These are phyloP conservation scores for Venturia pyrina DNA, from an alignment of 2,329 filamentous ascomycete genomes.

Conservation along the genomic window DNA sequence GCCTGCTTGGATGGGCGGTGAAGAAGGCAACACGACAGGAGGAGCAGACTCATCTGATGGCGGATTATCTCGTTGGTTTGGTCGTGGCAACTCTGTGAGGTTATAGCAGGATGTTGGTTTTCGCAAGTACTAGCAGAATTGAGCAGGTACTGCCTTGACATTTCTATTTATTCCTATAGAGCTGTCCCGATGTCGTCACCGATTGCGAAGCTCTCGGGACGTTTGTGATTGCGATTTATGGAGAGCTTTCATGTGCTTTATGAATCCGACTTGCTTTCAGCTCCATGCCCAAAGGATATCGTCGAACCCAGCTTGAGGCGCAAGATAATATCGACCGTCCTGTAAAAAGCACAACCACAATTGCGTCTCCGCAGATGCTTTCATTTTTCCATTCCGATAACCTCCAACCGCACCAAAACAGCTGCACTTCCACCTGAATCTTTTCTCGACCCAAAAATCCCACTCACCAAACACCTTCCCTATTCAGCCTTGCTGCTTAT, in stretches of 20 bases:
- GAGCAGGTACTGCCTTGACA: background rate
- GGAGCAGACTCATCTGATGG: background rate
- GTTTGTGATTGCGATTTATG: background rate
- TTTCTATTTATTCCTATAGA: background rate
- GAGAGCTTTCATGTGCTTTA: background rate
- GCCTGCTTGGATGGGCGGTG: slow-evolving; percentile 11
- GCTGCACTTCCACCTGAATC: no score
- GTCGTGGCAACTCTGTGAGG: slow-evolving; percentile 9
- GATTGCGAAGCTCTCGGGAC: background rate
- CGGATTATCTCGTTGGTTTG: slow-evolving; percentile 12
- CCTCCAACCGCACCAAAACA: no score
- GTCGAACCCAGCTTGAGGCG: background rate
- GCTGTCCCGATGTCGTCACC: background rate
- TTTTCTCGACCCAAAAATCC: no score
- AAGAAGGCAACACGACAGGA: background rate
- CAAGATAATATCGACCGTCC: background rate
- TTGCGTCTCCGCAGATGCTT: no score
- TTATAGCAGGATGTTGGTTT: background rate
- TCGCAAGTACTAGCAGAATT: background rate
- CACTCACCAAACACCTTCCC: no score
- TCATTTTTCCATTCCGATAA: no score
- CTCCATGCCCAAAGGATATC: background rate
- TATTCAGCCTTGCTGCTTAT: no score
- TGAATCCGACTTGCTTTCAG: background rate
- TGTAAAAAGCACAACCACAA: background rate